A percentile compares a stretch with the other conserved stretches of the same genome.
phyloP scores from a whole-genome alignment of 1,139 yeast species.

The Zygoascus hellenicus region DNA sequence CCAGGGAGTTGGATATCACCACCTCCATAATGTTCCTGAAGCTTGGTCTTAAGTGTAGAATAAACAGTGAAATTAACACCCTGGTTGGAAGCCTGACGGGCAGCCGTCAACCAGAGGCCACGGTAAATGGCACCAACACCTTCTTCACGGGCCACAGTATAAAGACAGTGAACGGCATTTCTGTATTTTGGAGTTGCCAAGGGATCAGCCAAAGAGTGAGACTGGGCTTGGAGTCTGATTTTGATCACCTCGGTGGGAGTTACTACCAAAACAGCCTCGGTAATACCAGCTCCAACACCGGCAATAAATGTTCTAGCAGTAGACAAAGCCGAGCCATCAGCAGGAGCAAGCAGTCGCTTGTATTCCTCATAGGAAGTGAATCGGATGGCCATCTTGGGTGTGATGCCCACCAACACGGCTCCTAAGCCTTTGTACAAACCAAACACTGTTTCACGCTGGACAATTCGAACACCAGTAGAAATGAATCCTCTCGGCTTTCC shows the following conservation, averaged over 20 bases:
- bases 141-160: slow-evolving; percentile 81
- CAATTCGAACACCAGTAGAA: slow-evolving; percentile 73
- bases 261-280: slow-evolving; percentile 91
- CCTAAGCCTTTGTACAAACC: slow-evolving; percentile 94
- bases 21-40: slow-evolving; percentile 49
- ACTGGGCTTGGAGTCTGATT: slow-evolving; percentile 94
- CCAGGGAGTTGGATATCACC: slow-evolving; percentile 72
- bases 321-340: slow-evolving; percentile 63
- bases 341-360: slow-evolving; percentile 58
- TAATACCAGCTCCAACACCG: slow-evolving; percentile 96
- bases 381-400: slow-evolving; percentile 97
- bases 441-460: slow-evolving; percentile 71
- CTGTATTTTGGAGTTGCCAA: slow-evolving; percentile 75
- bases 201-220: slow-evolving; percentile 82
- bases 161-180: slow-evolving; percentile 89
- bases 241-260: slow-evolving; percentile 97
- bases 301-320: slow-evolving; percentile 67
- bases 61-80: slow-evolving; percentile 97
- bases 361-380: slow-evolving; percentile 91
- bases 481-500: slow-evolving; percentile 61
- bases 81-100: slow-evolving; percentile 97
- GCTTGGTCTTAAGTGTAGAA: slow-evolving; percentile 69
- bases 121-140: slow-evolving; percentile 85
- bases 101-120: slow-evolving; percentile 94
- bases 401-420: slow-evolving; percentile 95